Evolutionary conservation across 306 rosid genomes (phyloP).

Genomic region (Sophora flavescens): DNA sequence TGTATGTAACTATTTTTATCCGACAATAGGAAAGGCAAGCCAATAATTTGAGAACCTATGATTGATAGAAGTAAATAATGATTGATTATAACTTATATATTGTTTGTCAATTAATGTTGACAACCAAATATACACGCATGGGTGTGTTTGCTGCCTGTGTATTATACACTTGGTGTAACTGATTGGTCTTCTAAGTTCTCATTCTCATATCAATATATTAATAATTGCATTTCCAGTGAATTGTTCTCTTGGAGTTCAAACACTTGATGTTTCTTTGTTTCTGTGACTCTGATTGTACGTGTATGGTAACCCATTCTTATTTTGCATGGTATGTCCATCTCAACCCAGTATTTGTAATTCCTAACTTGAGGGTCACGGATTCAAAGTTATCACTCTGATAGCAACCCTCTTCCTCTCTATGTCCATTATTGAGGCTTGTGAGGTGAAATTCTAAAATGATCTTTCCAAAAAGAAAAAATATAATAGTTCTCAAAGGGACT

Average conservation of each 20-base stretch:
- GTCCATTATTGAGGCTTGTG: conserved; percentile 44
- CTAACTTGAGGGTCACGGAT: conserved; percentile 52
- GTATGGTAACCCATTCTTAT: neutral
- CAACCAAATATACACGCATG: conserved; percentile 37
- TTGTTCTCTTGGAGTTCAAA: neutral
- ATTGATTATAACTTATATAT: conserved; percentile 27
- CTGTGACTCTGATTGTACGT: neutral
- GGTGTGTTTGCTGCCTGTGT: conserved; percentile 10
- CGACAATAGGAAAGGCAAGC: conserved; percentile 25
- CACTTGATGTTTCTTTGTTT: neutral
- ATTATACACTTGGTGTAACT: neutral
- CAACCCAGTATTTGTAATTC: conserved; percentile 17
- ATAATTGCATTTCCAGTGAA: neutral
- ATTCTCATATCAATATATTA: neutral
- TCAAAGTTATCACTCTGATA: conserved; percentile 38
- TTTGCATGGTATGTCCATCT: conserved; percentile 10
- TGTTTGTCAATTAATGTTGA: conserved; percentile 31
- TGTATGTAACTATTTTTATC: neutral
- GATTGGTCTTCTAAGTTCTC: neutral
- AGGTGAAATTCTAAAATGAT: neutral
- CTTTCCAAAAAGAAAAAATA: neutral
- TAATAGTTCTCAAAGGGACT: no score
- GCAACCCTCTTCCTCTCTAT: conserved; percentile 23
- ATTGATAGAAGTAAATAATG: conserved; percentile 35
- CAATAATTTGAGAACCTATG: conserved; percentile 43